Conservation (phyloP, 768 basidiomycete species). For the Suillus plorans region DNA sequence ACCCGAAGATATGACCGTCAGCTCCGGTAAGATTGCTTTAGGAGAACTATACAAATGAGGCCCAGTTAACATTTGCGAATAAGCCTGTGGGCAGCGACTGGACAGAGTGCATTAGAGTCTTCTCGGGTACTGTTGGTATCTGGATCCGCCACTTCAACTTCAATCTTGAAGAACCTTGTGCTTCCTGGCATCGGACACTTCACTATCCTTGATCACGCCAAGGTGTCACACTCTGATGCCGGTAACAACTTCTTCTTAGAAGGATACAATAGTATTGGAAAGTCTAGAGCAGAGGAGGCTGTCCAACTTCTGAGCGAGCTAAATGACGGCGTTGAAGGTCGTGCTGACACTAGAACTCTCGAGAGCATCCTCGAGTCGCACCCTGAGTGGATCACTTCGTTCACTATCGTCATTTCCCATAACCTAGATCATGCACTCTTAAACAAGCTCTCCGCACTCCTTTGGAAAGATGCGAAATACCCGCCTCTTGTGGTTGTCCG, state of each 20-base stretch:
- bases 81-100: constrained; percentile 92
- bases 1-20: constrained; percentile 94
- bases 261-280: constrained; percentile 72
- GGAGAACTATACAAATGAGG: constrained; percentile 3
- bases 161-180: constrained; percentile 94
- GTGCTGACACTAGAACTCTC: constrained; percentile 56
- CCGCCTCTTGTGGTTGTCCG: constrained; percentile 77
- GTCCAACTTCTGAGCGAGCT: constrained; percentile 78
- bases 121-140: constrained; percentile 81
- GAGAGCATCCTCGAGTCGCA: constrained; percentile 55
- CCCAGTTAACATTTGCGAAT: neutral
- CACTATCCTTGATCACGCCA: constrained; percentile 75
- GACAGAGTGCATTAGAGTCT: constrained; percentile 86
- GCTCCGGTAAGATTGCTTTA: constrained; percentile 58
- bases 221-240: constrained; percentile 71
- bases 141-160: constrained; percentile 80
- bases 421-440: constrained; percentile 65
- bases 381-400: constrained; percentile 56
- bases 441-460: constrained; percentile 55
- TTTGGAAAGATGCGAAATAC: constrained; percentile 63
- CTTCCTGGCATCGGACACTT: constrained; percentile 96
- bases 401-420: constrained; percentile 82
- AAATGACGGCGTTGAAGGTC: constrained; percentile 82
- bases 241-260: constrained; percentile 97
- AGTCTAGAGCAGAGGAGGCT: constrained; percentile 75